Percentiles rank a stretch among this genome's conserved stretches.
Conservation (phyloP, 129 eudicot species). For the Flaveria linearis region DNA sequence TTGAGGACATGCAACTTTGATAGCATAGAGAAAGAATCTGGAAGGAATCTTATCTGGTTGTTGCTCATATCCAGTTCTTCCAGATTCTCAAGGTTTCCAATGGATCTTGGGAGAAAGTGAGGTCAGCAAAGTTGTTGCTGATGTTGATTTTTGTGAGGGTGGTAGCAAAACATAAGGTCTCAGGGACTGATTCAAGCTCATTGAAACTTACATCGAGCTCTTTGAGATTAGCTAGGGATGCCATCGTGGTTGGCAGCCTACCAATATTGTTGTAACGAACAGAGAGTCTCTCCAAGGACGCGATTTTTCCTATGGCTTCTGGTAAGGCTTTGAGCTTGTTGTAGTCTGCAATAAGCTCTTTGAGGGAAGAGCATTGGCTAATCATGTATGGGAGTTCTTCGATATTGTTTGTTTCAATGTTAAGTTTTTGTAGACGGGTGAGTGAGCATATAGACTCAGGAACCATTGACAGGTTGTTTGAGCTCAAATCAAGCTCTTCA, state of each 20-base stretch:
- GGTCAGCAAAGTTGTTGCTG: slow-evolving; percentile 88
- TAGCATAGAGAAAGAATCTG: slow-evolving; percentile 78
- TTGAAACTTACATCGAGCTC: slow-evolving; percentile 89
- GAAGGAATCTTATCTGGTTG: slow-evolving; percentile 74
- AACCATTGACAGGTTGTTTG: slow-evolving; percentile 56
- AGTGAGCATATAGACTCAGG: slow-evolving; percentile 80
- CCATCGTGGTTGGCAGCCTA: slow-evolving; percentile 80
- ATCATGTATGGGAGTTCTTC: slow-evolving; percentile 88
- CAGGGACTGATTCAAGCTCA: slow-evolving; percentile 78
- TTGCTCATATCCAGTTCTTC: slow-evolving; percentile 81
- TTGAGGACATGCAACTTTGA: slow-evolving; percentile 56
- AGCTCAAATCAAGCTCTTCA: slow-evolving; percentile 80
- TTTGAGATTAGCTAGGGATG: slow-evolving; percentile 56
- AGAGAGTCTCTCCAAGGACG: slow-evolving; percentile 59
- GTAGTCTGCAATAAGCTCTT: slow-evolving; percentile 83
- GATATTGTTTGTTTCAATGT: slow-evolving; percentile 70
- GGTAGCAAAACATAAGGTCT: slow-evolving; percentile 90
- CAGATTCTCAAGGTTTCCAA: slow-evolving; percentile 87
- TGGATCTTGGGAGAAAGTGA: slow-evolving; percentile 78
- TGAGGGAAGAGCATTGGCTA: slow-evolving; percentile 62
- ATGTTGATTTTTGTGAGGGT: slow-evolving; percentile 69
- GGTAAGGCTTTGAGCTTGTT: slow-evolving; percentile 90
- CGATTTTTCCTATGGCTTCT: slow-evolving; percentile 76
- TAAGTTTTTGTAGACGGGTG: slow-evolving; percentile 53
- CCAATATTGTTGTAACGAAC: slow-evolving; percentile 73